Evolutionary conservation across 495 filamentous ascomycete genomes (phyloP), one percentile per base, ranked within the genome.

Genomic region (Parathielavia hyrcaniae): DNA sequence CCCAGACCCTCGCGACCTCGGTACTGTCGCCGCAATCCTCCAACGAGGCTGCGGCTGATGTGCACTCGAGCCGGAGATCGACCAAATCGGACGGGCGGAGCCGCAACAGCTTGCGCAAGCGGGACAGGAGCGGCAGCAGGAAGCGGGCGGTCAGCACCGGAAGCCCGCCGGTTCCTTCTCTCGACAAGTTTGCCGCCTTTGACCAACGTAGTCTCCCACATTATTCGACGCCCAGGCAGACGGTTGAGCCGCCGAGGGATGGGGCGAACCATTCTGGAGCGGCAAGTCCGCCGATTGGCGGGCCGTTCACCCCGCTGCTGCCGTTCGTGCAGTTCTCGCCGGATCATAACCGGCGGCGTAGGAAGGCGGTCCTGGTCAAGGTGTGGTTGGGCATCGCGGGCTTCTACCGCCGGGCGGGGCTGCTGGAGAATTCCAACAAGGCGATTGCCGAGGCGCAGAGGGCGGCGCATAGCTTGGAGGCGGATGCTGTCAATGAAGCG

Each of bases 321-420:
- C 78, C 79, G 17, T 66, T 68, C 7, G 76, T 80, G 20, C 75
- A 78, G 40, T 80, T 82, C 58, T 63, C 79, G 1, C 73, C 73
- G 40, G 71, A 74, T 0, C 76, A 82, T 60, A 66, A 69, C 43
- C 77, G 80, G 59, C 81, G 82, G 52, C 82, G 81, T 57, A 77
- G 84, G 22, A 78, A 78, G 36, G 78, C 77, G 6, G 70, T 86
- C 63, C 78, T 96, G 7, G 76, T 87, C n/a, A 84, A 83, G 53
- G 83, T 95, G 22, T 98, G 93, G 93, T 79, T 96, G 13, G 85
- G 90, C 58, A 91, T 96, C 48, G 85, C 89, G 4, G 85, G 85
- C 0, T 82, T 97, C 53, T 97, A 98, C 64, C 83, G 91, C 23
- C 82, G 89, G 46, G 89, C 91, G 12, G 83, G 78, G 1, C 82